These are phyloP conservation scores for Platanthera zijinensis DNA, from an alignment of 106 monocot species.

Conservation along the genomic window DNA sequence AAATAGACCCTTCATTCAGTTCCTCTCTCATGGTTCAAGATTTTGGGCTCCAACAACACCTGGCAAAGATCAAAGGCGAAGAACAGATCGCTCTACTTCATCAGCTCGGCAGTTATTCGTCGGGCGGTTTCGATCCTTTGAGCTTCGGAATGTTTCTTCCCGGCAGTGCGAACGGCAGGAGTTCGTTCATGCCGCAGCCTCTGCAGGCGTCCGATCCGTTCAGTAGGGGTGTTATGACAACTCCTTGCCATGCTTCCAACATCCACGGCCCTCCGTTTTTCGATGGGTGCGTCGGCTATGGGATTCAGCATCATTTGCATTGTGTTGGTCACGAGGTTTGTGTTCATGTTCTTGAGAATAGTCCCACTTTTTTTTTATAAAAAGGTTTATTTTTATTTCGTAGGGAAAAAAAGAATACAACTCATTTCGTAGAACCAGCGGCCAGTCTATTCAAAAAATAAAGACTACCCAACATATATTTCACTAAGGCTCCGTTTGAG, in stretches of 20 bases:
- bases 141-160: background rate
- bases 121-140: background rate
- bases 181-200: background rate
- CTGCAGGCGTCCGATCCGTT: background rate
- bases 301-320: background rate
- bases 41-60: slow-evolving; percentile 11
- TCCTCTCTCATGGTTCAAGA: slow-evolving; percentile 20
- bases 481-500: too few species aligned
- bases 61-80: background rate
- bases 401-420: too few species aligned
- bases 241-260: background rate
- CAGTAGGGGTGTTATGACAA: background rate
- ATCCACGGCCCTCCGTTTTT: background rate
- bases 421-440: too few species aligned
- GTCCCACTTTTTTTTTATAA: too few species aligned
- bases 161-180: background rate
- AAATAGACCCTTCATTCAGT: background rate
- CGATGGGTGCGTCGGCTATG: background rate
- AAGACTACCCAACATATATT: too few species aligned
- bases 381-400: too few species aligned
- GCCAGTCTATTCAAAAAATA: too few species aligned
- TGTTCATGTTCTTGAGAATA: background rate
- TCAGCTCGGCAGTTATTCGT: background rate
- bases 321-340: background rate
- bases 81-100: background rate